phyloP scores from a whole-genome alignment of 1,139 yeast species.

The Candida labiduridarum region DNA sequence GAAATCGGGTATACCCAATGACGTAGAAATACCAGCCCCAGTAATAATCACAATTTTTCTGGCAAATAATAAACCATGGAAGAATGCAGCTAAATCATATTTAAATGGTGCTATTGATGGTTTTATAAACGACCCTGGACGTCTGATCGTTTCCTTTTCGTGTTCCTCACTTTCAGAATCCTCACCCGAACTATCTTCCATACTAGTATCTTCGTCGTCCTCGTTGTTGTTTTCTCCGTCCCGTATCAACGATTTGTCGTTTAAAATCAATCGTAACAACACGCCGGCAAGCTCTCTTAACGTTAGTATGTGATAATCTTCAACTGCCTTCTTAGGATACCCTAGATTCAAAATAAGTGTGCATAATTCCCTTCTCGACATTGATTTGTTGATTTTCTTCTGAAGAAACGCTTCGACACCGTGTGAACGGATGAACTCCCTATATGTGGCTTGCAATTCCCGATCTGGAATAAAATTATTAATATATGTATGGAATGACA shows the following conservation, averaged over 20 bases:
- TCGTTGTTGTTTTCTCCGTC: no score
- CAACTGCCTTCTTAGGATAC: constrained; percentile 19
- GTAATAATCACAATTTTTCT: constrained; percentile 71
- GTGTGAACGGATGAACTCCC: constrained; percentile 53
- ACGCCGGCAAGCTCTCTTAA: constrained; percentile 18
- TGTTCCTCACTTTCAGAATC: constrained; percentile 1
- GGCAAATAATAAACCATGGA: constrained; percentile 7
- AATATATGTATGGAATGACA: neutral
- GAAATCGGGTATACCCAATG: constrained; percentile 90
- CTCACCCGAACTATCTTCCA: neutral
- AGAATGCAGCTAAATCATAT: constrained; percentile 9
- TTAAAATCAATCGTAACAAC: constrained; percentile 20
- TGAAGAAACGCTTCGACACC: constrained; percentile 60
- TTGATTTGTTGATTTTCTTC: constrained; percentile 53
- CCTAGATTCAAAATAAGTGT: constrained; percentile 50
- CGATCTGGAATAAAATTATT: constrained; percentile 9
- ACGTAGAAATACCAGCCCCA: constrained; percentile 94
- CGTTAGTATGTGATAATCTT: constrained; percentile 12
- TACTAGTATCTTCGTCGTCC: neutral
- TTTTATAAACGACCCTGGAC: neutral
- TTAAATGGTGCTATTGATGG: neutral
- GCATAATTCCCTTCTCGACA: constrained; percentile 51
- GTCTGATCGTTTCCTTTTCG: neutral
- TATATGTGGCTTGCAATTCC: constrained; percentile 18
- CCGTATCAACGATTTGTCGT: constrained; percentile 9